phyloP scores from a whole-genome alignment of 2,329 filamentous ascomycete species.

The Metarhizium humberi region DNA sequence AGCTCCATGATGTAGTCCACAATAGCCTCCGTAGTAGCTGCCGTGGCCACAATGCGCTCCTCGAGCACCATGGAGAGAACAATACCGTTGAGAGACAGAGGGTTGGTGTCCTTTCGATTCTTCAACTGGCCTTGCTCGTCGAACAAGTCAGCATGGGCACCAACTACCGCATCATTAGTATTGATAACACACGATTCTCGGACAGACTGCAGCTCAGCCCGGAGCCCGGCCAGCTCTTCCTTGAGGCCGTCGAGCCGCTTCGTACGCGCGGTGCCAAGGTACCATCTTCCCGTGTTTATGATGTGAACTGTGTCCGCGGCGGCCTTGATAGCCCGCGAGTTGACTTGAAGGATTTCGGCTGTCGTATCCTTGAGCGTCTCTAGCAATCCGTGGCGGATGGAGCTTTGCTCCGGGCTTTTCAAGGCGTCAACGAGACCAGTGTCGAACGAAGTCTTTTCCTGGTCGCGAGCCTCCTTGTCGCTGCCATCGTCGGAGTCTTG shows the following conservation, averaged over 20 bases:
- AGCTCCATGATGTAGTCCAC: conserved; percentile 27
- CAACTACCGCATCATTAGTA: conserved; percentile 30
- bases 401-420: conserved; percentile 24
- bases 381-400: conserved; percentile 21
- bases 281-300: conserved; percentile 22
- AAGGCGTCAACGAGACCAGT: conserved; percentile 26
- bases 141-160: conserved; percentile 30
- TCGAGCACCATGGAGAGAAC: conserved; percentile 37
- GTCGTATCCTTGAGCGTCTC: conserved; percentile 21
- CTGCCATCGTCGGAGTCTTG: background rate
- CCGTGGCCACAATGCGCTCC: conserved; percentile 26
- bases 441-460: conserved; percentile 15
- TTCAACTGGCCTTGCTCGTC: conserved; percentile 29
- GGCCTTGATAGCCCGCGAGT: conserved; percentile 15
- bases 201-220: conserved; percentile 17
- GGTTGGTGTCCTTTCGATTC: conserved; percentile 11
- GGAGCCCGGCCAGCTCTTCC: conserved; percentile 10
- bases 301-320: conserved; percentile 15
- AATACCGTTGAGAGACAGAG: conserved; percentile 27
- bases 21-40: conserved; percentile 20
- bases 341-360: conserved; percentile 14
- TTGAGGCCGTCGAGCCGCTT: conserved; percentile 13
- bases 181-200: conserved; percentile 17
- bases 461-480: conserved; percentile 11
- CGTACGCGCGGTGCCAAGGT: conserved; percentile 11